Conservation (phyloP, 768 basidiomycete genomes). For the Phlebiopsis flavidoalba region DNA sequence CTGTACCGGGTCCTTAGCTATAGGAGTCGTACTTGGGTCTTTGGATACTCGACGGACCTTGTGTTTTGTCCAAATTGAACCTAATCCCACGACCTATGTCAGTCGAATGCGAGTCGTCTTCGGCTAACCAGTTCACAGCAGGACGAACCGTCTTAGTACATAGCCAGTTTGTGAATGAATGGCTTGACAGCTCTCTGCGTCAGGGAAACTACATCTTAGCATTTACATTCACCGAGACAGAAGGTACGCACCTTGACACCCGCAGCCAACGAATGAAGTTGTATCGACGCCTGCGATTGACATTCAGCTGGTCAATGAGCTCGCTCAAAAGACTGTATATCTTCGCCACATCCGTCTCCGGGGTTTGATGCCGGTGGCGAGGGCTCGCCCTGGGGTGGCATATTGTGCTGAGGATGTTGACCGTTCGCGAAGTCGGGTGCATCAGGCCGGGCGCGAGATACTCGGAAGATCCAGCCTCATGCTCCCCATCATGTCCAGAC, state of each 20-base stretch:
- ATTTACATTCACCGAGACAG: neutral
- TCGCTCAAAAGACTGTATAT: slow-evolving; percentile 70
- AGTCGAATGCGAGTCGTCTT: neutral
- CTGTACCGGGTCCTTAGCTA: slow-evolving; percentile 33
- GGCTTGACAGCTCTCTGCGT: slow-evolving; percentile 75
- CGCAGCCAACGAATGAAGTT: slow-evolving; percentile 67
- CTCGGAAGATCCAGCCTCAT: neutral
- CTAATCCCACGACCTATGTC: slow-evolving; percentile 1
- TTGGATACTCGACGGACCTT: slow-evolving; percentile 46
- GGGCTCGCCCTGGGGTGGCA: neutral
- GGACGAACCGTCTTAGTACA: slow-evolving; percentile 72
- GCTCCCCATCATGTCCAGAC: neutral
- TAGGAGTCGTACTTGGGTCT: slow-evolving; percentile 3
- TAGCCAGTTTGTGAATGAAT: slow-evolving; percentile 90
- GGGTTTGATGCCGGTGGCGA: slow-evolving; percentile 29
- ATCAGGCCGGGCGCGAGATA: neutral
- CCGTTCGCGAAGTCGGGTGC: neutral
- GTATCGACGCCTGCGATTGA: slow-evolving; percentile 66
- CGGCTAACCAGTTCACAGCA: neutral
- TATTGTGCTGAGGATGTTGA: neutral
- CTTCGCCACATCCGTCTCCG: slow-evolving; percentile 56
- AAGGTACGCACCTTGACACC: slow-evolving; percentile 67
- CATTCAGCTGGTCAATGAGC: slow-evolving; percentile 77
- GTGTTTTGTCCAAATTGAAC: slow-evolving; percentile 84
- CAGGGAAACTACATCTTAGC: neutral